These are phyloP conservation scores for Vachellia pachyceras DNA, from an alignment of 306 rosid species.

Conservation along the genomic window DNA sequence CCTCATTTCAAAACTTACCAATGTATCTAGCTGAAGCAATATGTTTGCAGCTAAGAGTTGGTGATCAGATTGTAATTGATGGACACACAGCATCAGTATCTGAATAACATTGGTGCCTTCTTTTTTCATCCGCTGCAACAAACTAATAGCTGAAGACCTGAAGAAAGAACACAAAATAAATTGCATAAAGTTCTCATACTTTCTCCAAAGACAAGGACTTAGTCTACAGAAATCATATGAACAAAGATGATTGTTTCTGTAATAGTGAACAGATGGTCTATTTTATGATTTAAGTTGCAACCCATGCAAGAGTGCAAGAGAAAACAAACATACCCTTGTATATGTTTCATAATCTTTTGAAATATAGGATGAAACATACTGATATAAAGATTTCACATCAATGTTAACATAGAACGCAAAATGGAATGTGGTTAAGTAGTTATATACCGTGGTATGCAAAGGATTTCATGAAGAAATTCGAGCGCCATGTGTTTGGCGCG, in stretches of 20 bases:
- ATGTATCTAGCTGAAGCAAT: conserved; percentile 64
- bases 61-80: conserved; percentile 66
- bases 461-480: conserved; percentile 74
- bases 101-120: conserved; percentile 58
- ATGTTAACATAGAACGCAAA: conserved; percentile 13
- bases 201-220: conserved; percentile 23
- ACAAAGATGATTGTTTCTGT: background rate
- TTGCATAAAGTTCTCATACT: conserved; percentile 30
- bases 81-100: conserved; percentile 59
- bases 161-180: background rate
- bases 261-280: background rate
- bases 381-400: conserved; percentile 13
- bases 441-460: conserved; percentile 71
- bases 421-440: conserved; percentile 30
- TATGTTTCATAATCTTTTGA: background rate
- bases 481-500: conserved; percentile 65
- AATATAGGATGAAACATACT: background rate
- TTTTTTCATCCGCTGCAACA: conserved; percentile 63
- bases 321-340: too few species aligned
- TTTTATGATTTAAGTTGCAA: background rate
- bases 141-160: conserved; percentile 69
- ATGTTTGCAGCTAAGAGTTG: conserved; percentile 74
- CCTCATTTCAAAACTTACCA: conserved; percentile 51
- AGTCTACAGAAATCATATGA: conserved; percentile 2
- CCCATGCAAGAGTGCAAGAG: background rate